A percentile compares a stretch with the other conserved stretches of the same genome.
phyloP scores from a whole-genome alignment of 768 basidiomycete species.

The Auricularia sp. region DNA sequence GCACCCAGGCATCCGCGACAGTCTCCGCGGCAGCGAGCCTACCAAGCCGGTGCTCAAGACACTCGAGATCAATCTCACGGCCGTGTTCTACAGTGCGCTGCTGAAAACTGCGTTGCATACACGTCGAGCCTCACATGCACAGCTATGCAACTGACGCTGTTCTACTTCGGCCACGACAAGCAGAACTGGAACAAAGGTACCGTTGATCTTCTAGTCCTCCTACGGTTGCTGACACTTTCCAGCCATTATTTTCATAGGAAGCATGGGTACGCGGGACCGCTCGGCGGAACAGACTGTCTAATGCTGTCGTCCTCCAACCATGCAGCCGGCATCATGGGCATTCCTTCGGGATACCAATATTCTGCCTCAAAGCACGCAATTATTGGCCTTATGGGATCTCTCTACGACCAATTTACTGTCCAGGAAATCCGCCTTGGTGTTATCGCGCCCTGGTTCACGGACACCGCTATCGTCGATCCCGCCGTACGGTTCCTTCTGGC shows the following conservation, averaged over 20 bases:
- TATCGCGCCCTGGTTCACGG: conserved; percentile 46
- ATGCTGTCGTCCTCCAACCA: too few relatives aligned
- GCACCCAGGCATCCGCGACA: not conserved
- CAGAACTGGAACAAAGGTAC: conserved; percentile 9
- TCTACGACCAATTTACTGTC: conserved; percentile 26
- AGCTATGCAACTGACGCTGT: conserved; percentile 41
- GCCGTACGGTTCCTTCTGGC: not conserved
- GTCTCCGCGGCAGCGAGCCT: conserved; percentile 14
- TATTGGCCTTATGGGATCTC: conserved; percentile 41
- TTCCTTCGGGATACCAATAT: conserved; percentile 39
- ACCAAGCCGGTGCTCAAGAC: conserved; percentile 33
- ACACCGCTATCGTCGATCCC: conserved; percentile 17
- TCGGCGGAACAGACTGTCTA: not conserved
- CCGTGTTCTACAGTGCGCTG: conserved; percentile 2
- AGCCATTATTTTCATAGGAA: conserved; percentile 42
- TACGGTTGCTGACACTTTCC: conserved; percentile 23
- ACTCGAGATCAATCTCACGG: conserved; percentile 25
- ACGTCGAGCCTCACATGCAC: not conserved
- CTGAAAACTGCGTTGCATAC: not conserved
- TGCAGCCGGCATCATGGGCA: conserved; percentile 39
- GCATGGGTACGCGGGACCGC: conserved; percentile 33
- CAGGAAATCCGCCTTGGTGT: conserved; percentile 34
- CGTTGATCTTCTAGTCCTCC: not conserved
- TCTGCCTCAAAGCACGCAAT: conserved; percentile 44
- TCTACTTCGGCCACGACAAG: conserved; percentile 35